These are phyloP conservation scores for Pichia sp. DNA, from an alignment of 1,139 yeast species.

Conservation along the genomic window DNA sequence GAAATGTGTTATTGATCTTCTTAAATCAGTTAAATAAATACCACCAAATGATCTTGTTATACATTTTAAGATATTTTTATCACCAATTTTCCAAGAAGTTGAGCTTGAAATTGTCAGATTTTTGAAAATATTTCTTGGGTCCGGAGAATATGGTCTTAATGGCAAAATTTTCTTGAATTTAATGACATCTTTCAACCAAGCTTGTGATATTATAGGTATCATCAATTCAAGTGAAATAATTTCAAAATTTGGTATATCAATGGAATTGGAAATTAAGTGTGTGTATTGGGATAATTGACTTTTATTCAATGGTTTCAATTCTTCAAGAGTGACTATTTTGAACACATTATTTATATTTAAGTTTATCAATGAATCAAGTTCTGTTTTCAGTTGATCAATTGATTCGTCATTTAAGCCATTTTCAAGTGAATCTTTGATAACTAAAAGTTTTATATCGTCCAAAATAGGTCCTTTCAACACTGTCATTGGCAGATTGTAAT, in stretches of 20 bases:
- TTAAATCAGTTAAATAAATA: constrained; percentile 53
- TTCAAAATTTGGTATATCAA: constrained; percentile 50
- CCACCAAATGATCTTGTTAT: constrained; percentile 76
- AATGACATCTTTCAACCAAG: constrained; percentile 56
- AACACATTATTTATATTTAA: constrained; percentile 5
- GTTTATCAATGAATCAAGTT: constrained; percentile 1
- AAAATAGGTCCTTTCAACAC: not conserved
- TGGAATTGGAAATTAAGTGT: constrained; percentile 51
- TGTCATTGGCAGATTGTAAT: not conserved
- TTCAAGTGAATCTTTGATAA: not conserved
- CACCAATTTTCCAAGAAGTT: constrained; percentile 52
- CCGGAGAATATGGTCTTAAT: constrained; percentile 55
- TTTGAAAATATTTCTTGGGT: constrained; percentile 58
- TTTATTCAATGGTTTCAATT: constrained; percentile 13
- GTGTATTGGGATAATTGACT: constrained; percentile 31
- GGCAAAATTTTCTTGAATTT: constrained; percentile 41
- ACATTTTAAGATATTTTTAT: constrained; percentile 40
- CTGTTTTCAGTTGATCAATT: constrained; percentile 2
- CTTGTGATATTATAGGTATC: constrained; percentile 63
- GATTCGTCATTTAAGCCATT: not conserved
- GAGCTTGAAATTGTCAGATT: constrained; percentile 52
- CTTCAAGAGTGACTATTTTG: constrained; percentile 12
- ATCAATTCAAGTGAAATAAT: constrained; percentile 41
- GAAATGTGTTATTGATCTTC: constrained; percentile 72
- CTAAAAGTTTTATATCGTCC: constrained; percentile 8